These are phyloP conservation scores for Phytophthora tentaculata DNA, from an alignment of 352 stramenopile species.

Conservation along the genomic window DNA sequence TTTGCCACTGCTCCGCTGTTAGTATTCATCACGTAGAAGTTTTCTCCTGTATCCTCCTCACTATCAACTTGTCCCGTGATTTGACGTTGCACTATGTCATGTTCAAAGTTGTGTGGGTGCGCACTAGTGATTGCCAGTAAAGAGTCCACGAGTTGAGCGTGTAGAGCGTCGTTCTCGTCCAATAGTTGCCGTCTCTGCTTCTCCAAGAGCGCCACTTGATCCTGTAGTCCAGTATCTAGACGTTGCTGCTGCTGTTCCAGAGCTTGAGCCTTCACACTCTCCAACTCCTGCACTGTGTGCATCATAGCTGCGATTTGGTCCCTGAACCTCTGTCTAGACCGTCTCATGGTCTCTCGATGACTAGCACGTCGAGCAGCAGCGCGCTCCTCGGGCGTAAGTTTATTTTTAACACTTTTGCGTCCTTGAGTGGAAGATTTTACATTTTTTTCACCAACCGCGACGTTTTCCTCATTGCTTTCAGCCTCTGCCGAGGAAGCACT, in stretches of 20 bases:
- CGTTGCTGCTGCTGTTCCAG: slow-evolving; percentile 14
- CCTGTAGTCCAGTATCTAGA: slow-evolving; percentile 13
- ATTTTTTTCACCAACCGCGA: neutral
- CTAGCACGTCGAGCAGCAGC: slow-evolving; percentile 29
- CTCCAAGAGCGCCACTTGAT: slow-evolving; percentile 34
- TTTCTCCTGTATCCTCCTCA: neutral
- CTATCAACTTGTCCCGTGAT: neutral
- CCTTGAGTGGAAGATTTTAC: neutral
- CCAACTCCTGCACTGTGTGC: slow-evolving; percentile 35
- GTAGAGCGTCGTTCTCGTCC: slow-evolving; percentile 34
- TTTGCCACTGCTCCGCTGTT: slow-evolving; percentile 1
- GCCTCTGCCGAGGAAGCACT: slow-evolving; percentile 7
- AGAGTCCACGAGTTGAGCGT: slow-evolving; percentile 41
- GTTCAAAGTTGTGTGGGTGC: slow-evolving; percentile 35
- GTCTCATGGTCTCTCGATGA: slow-evolving; percentile 45
- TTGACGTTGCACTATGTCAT: slow-evolving; percentile 18
- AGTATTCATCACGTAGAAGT: slow-evolving; percentile 28
- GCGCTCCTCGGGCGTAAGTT: slow-evolving; percentile 26
- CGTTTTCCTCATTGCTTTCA: neutral
- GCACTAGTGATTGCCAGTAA: slow-evolving; percentile 34
- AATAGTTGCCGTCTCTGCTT: slow-evolving; percentile 33
- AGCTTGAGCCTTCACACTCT: slow-evolving; percentile 23
- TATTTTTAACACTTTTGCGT: slow-evolving; percentile 20
- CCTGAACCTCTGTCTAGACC: slow-evolving; percentile 41
- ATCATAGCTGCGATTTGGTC: slow-evolving; percentile 42